Percentiles rank a stretch among this genome's conserved stretches.
These are phyloP conservation scores for Cordyceps javanica DNA, from an alignment of 2,329 filamentous ascomycete genomes.

Conservation along the genomic window DNA sequence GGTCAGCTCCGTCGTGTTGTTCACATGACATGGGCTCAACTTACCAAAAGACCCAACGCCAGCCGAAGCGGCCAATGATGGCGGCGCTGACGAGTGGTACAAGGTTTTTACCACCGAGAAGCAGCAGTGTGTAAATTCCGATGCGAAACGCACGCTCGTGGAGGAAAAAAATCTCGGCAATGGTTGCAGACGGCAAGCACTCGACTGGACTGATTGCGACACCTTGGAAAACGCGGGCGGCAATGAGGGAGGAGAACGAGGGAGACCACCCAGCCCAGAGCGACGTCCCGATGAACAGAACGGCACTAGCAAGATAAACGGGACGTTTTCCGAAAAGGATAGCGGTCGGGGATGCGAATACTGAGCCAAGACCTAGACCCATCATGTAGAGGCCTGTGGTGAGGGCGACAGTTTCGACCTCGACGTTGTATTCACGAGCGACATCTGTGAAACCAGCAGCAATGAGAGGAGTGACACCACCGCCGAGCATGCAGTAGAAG, in stretches of 20 bases:
- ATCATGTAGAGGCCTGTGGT: constrained; percentile 94
- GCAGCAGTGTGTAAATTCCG: constrained; percentile 83
- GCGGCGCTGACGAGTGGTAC: constrained; percentile 80
- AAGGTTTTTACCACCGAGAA: constrained; percentile 87
- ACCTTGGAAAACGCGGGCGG: constrained; percentile 82
- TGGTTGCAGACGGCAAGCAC: constrained; percentile 85
- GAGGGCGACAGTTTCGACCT: constrained; percentile 67
- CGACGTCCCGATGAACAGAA: constrained; percentile 70
- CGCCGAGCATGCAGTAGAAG: constrained; percentile 88
- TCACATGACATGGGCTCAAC: constrained; percentile 16
- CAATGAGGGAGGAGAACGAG: constrained; percentile 69
- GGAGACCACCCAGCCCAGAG: constrained; percentile 86
- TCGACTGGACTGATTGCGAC: constrained; percentile 86
- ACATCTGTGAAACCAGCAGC: constrained; percentile 87
- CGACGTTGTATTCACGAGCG: constrained; percentile 57
- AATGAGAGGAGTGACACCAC: constrained; percentile 84
- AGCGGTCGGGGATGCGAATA: constrained; percentile 81
- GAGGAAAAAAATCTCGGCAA: constrained; percentile 93
- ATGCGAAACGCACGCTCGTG: constrained; percentile 90
- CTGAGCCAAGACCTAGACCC: constrained; percentile 78
- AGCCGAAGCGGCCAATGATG: constrained; percentile 69
- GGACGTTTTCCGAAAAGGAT: constrained; percentile 88
- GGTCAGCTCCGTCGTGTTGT: neutral
- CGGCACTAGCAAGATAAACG: constrained; percentile 72
- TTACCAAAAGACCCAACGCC: constrained; percentile 89